Percentiles rank a stretch among this genome's conserved stretches.
Conservation (phyloP, 2,329 filamentous ascomycete genomes). For the Alternaria rosae region DNA sequence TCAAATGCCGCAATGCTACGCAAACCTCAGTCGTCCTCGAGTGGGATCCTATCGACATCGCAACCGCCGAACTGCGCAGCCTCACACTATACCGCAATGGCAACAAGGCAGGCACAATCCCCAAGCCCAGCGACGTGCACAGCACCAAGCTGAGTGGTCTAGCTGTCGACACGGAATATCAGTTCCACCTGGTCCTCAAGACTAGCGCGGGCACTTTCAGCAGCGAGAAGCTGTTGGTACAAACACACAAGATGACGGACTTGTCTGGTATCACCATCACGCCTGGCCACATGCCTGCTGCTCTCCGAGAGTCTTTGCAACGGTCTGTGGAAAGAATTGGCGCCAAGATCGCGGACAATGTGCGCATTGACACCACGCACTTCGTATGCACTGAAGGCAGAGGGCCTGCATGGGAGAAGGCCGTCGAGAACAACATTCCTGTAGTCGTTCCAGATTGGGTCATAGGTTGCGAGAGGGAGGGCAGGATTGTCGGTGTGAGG, state of each 20-base stretch:
- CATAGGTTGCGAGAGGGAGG: constrained; percentile 92
- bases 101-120: constrained; percentile 95
- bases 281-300: constrained; percentile 80
- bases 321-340: constrained; percentile 86
- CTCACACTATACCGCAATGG: constrained; percentile 94
- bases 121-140: constrained; percentile 82
- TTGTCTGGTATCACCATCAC: constrained; percentile 95
- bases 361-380: constrained; percentile 97
- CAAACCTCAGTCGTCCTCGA: constrained; percentile 98
- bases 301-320: constrained; percentile 74
- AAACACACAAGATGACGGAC: constrained; percentile 99
- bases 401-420: constrained; percentile 92
- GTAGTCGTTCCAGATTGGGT: constrained; percentile 98
- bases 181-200: constrained; percentile 88
- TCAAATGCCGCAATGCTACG: constrained; percentile 95
- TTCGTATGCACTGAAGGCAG: constrained; percentile 96
- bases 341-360: constrained; percentile 86
- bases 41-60: constrained; percentile 94
- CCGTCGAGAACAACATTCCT: constrained; percentile 96
- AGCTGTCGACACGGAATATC: constrained; percentile 95
- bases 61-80: constrained; percentile 88
- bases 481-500: constrained; percentile 89
- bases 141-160: constrained; percentile 97
- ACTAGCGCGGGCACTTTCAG: constrained; percentile 88
- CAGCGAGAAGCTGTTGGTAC: constrained; percentile 83